phyloP scores from a whole-genome alignment of 768 basidiomycete genomes.

The Pisolithus tinctorius region DNA sequence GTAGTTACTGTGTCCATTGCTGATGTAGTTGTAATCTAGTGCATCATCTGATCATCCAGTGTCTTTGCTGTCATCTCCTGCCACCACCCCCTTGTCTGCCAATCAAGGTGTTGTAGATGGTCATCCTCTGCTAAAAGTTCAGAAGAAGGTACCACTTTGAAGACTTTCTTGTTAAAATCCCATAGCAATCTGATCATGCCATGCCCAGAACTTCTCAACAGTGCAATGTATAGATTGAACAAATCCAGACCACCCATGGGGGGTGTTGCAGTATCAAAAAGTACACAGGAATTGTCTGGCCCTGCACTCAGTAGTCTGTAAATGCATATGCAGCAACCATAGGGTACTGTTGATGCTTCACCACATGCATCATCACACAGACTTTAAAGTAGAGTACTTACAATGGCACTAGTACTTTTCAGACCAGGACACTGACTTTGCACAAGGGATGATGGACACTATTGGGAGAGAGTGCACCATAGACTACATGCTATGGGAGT shows the following conservation, averaged over 20 bases:
- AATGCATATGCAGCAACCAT: conserved; percentile 35
- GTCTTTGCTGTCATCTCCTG: too few species aligned
- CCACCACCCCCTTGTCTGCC: too few species aligned
- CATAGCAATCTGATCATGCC: conserved; percentile 21
- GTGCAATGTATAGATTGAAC: conserved; percentile 35
- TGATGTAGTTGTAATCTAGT: too few species aligned
- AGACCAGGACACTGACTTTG: too few species aligned
- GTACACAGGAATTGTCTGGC: conserved; percentile 31
- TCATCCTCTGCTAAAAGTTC: conserved; percentile 1
- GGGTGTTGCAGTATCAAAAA: conserved; percentile 32
- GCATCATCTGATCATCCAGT: too few species aligned
- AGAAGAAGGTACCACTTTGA: conserved; percentile 3
- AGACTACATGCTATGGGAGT: too few species aligned
- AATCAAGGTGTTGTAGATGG: conserved; percentile 1
- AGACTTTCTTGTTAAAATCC: conserved; percentile 20
- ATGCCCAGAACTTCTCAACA: conserved; percentile 19
- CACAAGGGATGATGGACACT: too few species aligned
- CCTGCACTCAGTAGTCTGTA: conserved; percentile 36
- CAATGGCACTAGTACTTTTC: too few species aligned
- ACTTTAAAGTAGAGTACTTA: too few species aligned
- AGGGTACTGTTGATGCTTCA: conserved; percentile 17
- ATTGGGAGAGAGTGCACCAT: too few species aligned
- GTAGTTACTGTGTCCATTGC: too few species aligned
- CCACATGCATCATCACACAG: too few species aligned
- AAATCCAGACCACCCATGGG: conserved; percentile 23